phyloP scores from a whole-genome alignment of 2,329 filamentous ascomycete genomes.

The Tolypocladium inflatum region DNA sequence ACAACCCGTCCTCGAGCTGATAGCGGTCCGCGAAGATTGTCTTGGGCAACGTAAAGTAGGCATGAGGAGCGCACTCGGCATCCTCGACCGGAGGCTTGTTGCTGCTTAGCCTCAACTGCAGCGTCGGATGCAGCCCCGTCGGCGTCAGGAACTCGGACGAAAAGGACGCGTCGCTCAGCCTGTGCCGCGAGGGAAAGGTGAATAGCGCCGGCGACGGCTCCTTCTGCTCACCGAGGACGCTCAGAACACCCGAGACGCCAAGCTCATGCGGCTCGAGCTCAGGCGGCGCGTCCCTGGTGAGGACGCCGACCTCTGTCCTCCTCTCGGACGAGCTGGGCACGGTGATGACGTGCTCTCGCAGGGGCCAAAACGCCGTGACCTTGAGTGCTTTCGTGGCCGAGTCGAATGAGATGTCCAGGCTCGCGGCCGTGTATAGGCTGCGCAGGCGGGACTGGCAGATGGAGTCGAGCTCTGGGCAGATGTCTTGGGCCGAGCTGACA shows the following conservation, averaged over 20 bases:
- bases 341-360: constrained; percentile 28
- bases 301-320: constrained; percentile 71
- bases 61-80: constrained; percentile 61
- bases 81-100: constrained; percentile 39
- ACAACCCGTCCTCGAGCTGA: constrained; percentile 67
- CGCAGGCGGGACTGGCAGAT: constrained; percentile 41
- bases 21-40: constrained; percentile 80
- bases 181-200: constrained; percentile 72
- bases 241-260: constrained; percentile 67
- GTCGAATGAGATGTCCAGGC: constrained; percentile 72
- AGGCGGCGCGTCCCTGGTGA: constrained; percentile 53
- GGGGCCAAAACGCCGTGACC: constrained; percentile 55
- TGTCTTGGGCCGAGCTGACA: constrained; percentile 38
- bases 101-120: constrained; percentile 56
- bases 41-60: constrained; percentile 75
- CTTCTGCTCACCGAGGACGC: constrained; percentile 65
- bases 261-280: constrained; percentile 61
- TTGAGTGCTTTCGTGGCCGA: constrained; percentile 54
- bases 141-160: constrained; percentile 56
- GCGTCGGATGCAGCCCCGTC: constrained; percentile 73
- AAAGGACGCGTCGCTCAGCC: constrained; percentile 49
- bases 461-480: constrained; percentile 38
- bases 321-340: constrained; percentile 32
- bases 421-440: constrained; percentile 41
- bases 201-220: constrained; percentile 71